phyloP scores from a whole-genome alignment of 768 basidiomycete genomes.

The Tulasnella calospora region DNA sequence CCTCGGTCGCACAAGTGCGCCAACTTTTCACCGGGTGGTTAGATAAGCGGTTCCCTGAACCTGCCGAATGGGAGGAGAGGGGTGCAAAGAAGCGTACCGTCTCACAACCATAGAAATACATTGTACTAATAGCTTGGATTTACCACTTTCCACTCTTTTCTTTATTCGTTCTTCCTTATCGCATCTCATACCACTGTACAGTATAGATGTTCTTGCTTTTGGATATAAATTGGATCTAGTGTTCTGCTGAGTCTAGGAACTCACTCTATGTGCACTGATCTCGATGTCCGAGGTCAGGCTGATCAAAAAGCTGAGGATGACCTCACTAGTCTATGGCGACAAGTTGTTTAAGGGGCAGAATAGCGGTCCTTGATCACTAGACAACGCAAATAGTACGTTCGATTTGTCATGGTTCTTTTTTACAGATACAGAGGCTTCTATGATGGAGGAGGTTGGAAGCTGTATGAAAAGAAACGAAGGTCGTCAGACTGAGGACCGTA shows the following conservation, averaged over 20 bases:
- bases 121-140: neutral
- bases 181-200: neutral
- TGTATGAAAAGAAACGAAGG: slow-evolving; percentile 28
- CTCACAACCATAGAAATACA: neutral
- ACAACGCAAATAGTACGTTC: neutral
- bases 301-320: too few relatives aligned
- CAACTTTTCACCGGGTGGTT: slow-evolving; percentile 23
- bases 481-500: neutral
- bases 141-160: neutral
- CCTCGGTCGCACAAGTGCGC: neutral
- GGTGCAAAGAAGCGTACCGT: neutral
- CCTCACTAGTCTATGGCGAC: neutral
- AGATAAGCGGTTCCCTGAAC: slow-evolving; percentile 17
- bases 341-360: neutral
- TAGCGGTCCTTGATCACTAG: neutral
- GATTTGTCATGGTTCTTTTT: neutral
- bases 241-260: neutral
- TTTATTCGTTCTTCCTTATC: neutral
- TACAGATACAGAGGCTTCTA: slow-evolving; percentile 4
- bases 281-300: too few relatives aligned
- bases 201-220: neutral
- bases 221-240: neutral
- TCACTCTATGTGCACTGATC: too few relatives aligned
- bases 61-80: slow-evolving; percentile 25
- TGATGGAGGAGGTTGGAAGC: slow-evolving; percentile 44